Evolutionary conservation across 352 stramenopile species (phyloP).

Genomic region (Phytophthora litchii): DNA sequence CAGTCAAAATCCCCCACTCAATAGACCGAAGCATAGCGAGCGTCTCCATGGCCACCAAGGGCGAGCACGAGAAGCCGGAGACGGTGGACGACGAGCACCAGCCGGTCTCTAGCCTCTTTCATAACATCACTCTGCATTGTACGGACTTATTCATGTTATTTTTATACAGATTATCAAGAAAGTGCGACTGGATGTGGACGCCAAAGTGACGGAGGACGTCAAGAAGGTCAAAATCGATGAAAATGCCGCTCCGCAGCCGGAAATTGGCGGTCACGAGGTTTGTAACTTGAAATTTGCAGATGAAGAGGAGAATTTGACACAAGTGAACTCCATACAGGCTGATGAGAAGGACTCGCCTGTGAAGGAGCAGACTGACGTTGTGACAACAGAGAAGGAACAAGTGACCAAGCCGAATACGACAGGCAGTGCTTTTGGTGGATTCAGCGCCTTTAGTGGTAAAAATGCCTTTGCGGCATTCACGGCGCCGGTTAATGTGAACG

Average conservation of each 20-base stretch:
- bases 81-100: conserved; percentile 62
- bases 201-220: conserved; percentile 54
- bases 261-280: conserved; percentile 36
- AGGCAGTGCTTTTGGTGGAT: conserved; percentile 56
- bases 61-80: conserved; percentile 81
- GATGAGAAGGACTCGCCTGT: conserved; percentile 20
- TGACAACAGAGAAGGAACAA: conserved; percentile 15
- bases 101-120: conserved; percentile 33
- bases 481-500: conserved; percentile 22
- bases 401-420: conserved; percentile 30
- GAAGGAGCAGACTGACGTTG: conserved; percentile 7
- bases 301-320: no score
- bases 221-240: conserved; percentile 54
- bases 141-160: neutral
- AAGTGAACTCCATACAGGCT: no score
- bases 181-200: conserved; percentile 57
- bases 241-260: conserved; percentile 25
- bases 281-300: neutral
- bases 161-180: conserved; percentile 56
- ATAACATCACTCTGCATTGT: neutral
- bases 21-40: conserved; percentile 6
- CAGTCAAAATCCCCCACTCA: conserved; percentile 32
- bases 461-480: conserved; percentile 59
- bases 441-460: conserved; percentile 55
- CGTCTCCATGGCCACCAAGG: conserved; percentile 65